These are phyloP conservation scores for Pseudocercospora eumusae DNA, from an alignment of 2,329 filamentous ascomycete genomes.

Conservation along the genomic window DNA sequence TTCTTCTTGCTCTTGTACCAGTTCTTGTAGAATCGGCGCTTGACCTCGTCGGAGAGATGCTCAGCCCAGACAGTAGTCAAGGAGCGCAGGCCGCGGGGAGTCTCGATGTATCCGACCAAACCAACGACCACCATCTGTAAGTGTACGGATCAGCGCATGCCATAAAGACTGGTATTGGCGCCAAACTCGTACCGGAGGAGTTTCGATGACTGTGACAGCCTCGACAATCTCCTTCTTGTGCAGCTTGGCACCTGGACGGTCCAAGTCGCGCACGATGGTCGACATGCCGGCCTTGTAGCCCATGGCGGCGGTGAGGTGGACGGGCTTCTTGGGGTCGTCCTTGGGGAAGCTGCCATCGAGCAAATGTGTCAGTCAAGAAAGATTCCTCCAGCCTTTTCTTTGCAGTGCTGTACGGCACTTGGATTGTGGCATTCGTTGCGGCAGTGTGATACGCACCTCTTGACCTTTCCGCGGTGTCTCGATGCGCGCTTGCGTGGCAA, in stretches of 20 bases:
- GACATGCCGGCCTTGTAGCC: constrained; percentile 99
- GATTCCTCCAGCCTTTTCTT: too few species aligned
- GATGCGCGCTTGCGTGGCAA: constrained; percentile 77
- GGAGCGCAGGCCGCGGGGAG: constrained; percentile 96
- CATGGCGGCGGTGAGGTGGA: constrained; percentile 93
- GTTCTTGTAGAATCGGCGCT: constrained; percentile 99
- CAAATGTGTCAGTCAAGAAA: constrained; percentile 23
- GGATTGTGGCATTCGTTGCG: neutral
- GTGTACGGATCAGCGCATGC: constrained; percentile 50
- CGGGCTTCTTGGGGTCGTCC: constrained; percentile 99
- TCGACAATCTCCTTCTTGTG: constrained; percentile 99
- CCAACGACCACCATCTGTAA: constrained; percentile 97
- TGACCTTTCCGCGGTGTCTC: constrained; percentile 95
- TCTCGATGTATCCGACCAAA: constrained; percentile 99
- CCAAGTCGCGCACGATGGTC: constrained; percentile 98
- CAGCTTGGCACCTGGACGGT: constrained; percentile 98
- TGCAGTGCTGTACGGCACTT: neutral
- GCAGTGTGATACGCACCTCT: constrained; percentile 66
- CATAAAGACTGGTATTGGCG: constrained; percentile 64
- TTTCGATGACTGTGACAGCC: constrained; percentile 85
- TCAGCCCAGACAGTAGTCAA: constrained; percentile 99
- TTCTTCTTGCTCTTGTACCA: constrained; percentile 99
- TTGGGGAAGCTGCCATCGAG: constrained; percentile 81
- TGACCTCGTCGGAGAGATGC: constrained; percentile 97
- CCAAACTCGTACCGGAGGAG: constrained; percentile 71